Base-by-base conservation (phyloP, 768 basidiomycete species). In the Lyophyllum decastes region DNA sequence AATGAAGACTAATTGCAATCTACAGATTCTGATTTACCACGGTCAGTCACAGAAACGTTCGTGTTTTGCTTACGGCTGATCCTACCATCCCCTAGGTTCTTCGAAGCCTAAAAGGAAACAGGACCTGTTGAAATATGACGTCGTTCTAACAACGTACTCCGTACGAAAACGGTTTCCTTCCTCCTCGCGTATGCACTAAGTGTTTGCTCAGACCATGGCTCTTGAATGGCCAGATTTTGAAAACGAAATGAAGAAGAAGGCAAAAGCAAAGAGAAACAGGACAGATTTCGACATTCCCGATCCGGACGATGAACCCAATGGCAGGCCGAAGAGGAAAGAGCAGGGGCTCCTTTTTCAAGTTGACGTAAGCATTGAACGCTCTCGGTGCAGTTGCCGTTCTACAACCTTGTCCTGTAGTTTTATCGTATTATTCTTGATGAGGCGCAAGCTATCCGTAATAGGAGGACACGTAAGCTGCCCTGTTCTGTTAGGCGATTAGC, bases 21-120 rank as follows among this genome's bases (percentile, higher is more conserved):
- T 86, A 27, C 76, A 73, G 27, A 82, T 83, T 52, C 67, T 81
- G 2, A 83, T 90, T 33, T 88, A 90, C 66, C 89, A 90, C 64
- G 89, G 80, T 79, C 49, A 6, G 63, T 63, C 19, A 3, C 21
- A 35, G 4, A 14, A 4, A 26, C 17, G 14, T 7, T 26, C 33
- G 9, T 16, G 21, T 19, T 6, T 2, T 6, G n/a, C 27, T 33
- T 14, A 44, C n/a, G 16, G 26, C n/a, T n/a, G n/a, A n/a, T n/a
- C n/a, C n/a, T n/a, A n/a, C n/a, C n/a, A 4, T 44, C 49, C 53
- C 61, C 25, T 41, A 84, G 81, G 83, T 1, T 56, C 76, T 0
- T 76, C 76, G 14, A 84, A 81, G 59, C 74, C 76, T 17, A 82
- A 73, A 62, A 78, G 66, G 34, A 73, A 71, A 51, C 71, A 77